Conservation (phyloP, 2,329 filamentous ascomycete species). For the Exserohilum rostratum region DNA sequence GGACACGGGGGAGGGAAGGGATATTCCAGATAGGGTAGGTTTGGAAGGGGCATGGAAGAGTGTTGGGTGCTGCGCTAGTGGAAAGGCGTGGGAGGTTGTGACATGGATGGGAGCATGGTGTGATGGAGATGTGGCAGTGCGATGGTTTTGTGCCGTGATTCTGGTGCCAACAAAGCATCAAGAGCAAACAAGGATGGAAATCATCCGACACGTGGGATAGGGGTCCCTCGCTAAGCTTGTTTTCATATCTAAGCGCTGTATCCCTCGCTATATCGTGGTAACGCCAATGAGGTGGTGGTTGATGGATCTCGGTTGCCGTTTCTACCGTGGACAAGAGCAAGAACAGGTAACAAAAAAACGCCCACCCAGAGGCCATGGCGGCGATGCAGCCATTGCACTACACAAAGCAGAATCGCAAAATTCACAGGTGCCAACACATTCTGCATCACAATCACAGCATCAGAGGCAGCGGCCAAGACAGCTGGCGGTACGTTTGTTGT, state of each 20-base stretch:
- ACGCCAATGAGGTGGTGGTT: background rate
- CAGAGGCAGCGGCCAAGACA: background rate
- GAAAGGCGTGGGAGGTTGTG: background rate
- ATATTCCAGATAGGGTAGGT: background rate
- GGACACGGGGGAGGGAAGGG: background rate
- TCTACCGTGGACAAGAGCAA: background rate
- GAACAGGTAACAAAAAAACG: background rate
- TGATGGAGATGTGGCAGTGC: background rate
- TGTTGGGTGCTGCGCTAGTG: background rate
- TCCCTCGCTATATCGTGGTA: background rate
- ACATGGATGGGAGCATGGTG: background rate
- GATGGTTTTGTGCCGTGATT: too few relatives aligned
- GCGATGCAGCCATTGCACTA: background rate
- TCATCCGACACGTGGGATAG: background rate
- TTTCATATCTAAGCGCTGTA: background rate
- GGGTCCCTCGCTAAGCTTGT: background rate
- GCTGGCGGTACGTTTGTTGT: constrained; percentile 2
- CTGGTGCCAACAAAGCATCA: background rate
- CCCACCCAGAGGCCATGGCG: background rate
- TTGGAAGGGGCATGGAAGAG: background rate
- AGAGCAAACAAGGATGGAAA: background rate
- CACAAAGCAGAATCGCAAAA: background rate
- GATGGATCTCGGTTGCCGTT: background rate
- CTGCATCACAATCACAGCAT: background rate
- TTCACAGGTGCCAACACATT: constrained; percentile 1